Conservation (phyloP, 2,329 filamentous ascomycete species). For the Boeremia lycopersici region DNA sequence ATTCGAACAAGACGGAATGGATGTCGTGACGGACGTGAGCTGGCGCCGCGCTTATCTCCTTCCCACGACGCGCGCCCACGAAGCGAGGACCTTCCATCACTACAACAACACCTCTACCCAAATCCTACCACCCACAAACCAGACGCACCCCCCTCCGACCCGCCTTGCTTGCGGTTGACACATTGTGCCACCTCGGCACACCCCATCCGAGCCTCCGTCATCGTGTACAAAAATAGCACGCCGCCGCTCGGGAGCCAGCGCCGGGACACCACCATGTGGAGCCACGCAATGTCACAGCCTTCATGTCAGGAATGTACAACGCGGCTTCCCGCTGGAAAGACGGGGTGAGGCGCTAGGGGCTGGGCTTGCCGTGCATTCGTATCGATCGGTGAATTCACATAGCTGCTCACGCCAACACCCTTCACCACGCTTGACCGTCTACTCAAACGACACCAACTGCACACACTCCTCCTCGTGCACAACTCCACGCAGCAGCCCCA, state of each 20-base stretch:
- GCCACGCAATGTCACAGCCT: conserved; percentile 14
- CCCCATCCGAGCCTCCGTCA: conserved; percentile 11
- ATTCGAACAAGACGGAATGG: background rate
- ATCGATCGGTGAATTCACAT: conserved; percentile 7
- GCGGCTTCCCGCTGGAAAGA: background rate
- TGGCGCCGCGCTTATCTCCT: background rate
- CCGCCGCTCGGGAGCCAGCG: conserved; percentile 9
- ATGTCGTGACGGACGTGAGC: no score
- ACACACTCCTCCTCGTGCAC: background rate
- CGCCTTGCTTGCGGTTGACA: background rate
- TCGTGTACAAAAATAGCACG: conserved; percentile 8
- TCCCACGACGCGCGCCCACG: background rate
- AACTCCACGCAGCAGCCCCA: background rate
- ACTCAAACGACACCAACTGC: background rate
- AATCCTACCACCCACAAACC: background rate
- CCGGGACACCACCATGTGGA: conserved; percentile 13
- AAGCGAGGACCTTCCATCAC: conserved; percentile 8
- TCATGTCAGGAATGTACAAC: conserved; percentile 7
- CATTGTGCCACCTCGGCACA: conserved; percentile 14
- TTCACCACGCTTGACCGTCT: background rate
- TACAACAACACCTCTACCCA: background rate
- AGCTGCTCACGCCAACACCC: background rate
- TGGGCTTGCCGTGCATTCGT: background rate
- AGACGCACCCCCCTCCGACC: background rate
- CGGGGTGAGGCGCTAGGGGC: conserved; percentile 8